Percentiles rank a stretch among this genome's conserved stretches.
Conservation (phyloP, 2,329 filamentous ascomycete genomes). For the Ophiosphaerella korrae region DNA sequence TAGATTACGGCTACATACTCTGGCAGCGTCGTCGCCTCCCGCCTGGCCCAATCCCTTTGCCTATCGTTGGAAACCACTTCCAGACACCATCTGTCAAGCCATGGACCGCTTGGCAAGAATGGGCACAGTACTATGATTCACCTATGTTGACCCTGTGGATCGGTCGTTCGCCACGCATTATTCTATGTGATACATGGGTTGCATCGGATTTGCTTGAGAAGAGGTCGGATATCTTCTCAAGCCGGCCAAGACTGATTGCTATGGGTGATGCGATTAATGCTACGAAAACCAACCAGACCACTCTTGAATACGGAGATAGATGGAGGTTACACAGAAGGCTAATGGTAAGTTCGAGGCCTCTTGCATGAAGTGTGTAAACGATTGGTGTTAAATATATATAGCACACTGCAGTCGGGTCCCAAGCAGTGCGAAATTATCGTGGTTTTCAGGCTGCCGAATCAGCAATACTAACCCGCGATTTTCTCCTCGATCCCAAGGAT, state of each 20-base stretch:
- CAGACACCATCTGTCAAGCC: conserved; percentile 10
- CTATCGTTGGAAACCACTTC: conserved; percentile 19
- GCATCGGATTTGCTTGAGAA: conserved; percentile 41
- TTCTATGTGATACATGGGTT: conserved; percentile 26
- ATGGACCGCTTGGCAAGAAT: conserved; percentile 15
- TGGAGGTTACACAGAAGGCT: conserved; percentile 19
- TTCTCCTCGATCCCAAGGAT: conserved; percentile 10
- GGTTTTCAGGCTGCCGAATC: conserved; percentile 17
- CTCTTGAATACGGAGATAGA: conserved; percentile 17
- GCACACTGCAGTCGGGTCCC: conserved; percentile 13
- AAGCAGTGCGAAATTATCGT: conserved; percentile 19
- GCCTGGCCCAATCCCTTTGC: conserved; percentile 17
- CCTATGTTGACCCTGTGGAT: conserved; percentile 19
- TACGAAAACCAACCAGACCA: conserved; percentile 8
- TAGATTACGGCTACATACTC: neutral
- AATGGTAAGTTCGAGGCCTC: conserved; percentile 4
- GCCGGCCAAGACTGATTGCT: conserved; percentile 20
- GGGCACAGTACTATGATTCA: conserved; percentile 11
- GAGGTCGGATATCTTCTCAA: conserved; percentile 39
- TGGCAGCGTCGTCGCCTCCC: neutral
- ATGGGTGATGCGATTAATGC: conserved; percentile 1
- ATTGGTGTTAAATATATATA: neutral
- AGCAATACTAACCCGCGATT: conserved; percentile 15
- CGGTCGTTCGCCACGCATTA: conserved; percentile 6
- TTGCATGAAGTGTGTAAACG: neutral